These are phyloP conservation scores for Myxozyma kluyveri DNA, from an alignment of 805 yeast genomes.

Conservation along the genomic window DNA sequence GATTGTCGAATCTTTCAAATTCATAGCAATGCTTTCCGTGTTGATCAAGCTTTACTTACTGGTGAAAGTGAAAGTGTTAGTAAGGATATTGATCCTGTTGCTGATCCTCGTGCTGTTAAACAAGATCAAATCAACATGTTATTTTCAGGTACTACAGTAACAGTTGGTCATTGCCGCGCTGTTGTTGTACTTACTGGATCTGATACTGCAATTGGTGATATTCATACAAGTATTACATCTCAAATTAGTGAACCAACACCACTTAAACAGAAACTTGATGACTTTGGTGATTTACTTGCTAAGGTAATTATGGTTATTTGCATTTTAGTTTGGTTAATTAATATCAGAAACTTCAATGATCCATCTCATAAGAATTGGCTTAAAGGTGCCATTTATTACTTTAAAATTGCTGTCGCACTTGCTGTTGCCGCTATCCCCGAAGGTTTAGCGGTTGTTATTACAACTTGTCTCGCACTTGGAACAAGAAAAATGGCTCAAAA, in stretches of 20 bases:
- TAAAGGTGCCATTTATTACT: constrained; percentile 49
- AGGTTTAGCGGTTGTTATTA: constrained; percentile 51
- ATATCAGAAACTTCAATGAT: constrained; percentile 43
- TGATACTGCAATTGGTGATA: constrained; percentile 45
- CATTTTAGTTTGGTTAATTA: constrained; percentile 47
- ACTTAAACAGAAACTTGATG: constrained; percentile 41
- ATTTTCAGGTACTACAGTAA: constrained; percentile 41
- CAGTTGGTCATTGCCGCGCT: constrained; percentile 46
- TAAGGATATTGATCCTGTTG: constrained; percentile 35
- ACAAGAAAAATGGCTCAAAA: constrained; percentile 48
- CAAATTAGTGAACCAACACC: constrained; percentile 43
- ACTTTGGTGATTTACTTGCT: constrained; percentile 44
- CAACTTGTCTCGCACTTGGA: constrained; percentile 50
- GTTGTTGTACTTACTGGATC: constrained; percentile 44
- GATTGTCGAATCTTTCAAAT: constrained; percentile 40
- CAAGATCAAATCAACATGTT: constrained; percentile 40
- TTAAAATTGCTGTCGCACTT: constrained; percentile 50
- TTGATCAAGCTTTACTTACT: constrained; percentile 46
- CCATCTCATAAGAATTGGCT: constrained; percentile 47
- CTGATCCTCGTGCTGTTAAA: constrained; percentile 40
- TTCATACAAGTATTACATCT: constrained; percentile 41
- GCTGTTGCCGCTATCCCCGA: constrained; percentile 54
- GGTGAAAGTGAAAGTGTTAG: constrained; percentile 42
- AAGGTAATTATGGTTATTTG: constrained; percentile 48
- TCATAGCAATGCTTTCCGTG: constrained; percentile 40